Evolutionary conservation across 2,329 filamentous ascomycete genomes (phyloP), one percentile per base, ranked within the genome.

Genomic region (Fusarium penzigii): DNA sequence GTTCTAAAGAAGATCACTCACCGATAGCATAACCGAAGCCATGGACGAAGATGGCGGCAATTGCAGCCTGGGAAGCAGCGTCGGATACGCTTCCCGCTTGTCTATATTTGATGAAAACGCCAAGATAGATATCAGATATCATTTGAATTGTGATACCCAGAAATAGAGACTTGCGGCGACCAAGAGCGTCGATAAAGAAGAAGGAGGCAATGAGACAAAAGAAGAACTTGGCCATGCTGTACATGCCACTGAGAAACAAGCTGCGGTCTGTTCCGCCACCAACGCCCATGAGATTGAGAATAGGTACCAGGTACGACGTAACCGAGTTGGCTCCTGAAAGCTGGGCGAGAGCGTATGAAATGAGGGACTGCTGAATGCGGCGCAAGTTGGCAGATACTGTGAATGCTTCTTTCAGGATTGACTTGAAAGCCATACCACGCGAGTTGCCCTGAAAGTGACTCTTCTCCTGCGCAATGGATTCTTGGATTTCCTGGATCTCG

Each of bases 21-120:
- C 65, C 66, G 17, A 67, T 66, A 16, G 70, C 68, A 55, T 75
- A 78, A 5, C 74, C 76, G 42, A 78, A 75, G 1, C 67, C 75
- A 46, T 78, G 75, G 8, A 77, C 61, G 44, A 74, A 79, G 17
- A 78, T 70, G 2, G 72, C 69, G 0, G 74, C 75, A 17, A 78
- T 69, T 3, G 75, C 76, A 0, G 61, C 73, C 32, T 73, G 59
- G 1, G 68, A 70, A 5, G 74, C 65, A 13, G 34, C 46, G 2
- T 57, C 58, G 1, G 56, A 48, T 5, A 68, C 48, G 5, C 69
- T 62, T 0, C 63, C 66, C 0, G 53, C 20, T 49, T 70, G 61
- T 45, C 66, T 52, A 39, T 65, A 68, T 45, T 72, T 74, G 42
- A 78, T 63, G 32, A 70, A 78, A 2, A 70, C 65, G 5, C 67